Percentiles rank a stretch among this genome's conserved stretches.
These are phyloP conservation scores for Agaricus subrufescens DNA, from an alignment of 768 basidiomycete species.

Conservation along the genomic window DNA sequence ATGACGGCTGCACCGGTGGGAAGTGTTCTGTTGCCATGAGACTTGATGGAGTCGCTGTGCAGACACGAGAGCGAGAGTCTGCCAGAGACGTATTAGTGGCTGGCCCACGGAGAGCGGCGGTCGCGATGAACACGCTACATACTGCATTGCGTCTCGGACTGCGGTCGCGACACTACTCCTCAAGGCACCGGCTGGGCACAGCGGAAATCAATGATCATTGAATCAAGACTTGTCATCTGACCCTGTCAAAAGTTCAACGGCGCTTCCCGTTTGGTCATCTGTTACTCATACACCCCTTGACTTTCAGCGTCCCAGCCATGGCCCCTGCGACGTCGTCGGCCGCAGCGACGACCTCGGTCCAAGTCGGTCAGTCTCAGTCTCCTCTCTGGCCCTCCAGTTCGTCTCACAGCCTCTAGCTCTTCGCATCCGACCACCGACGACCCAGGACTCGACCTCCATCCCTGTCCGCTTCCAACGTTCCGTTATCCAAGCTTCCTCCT, in stretches of 20 bases:
- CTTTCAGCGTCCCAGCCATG: constrained; percentile 50
- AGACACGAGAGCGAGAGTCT: too few relatives aligned
- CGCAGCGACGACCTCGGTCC: constrained; percentile 79
- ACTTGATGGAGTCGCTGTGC: constrained; percentile 1
- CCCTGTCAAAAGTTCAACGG: constrained; percentile 24
- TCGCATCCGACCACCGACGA: constrained; percentile 84
- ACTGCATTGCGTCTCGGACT: too few relatives aligned
- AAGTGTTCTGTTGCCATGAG: constrained; percentile 10
- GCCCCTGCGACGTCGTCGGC: constrained; percentile 69
- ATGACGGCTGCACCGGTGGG: background rate
- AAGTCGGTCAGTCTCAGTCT: constrained; percentile 74
- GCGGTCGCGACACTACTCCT: too few relatives aligned
- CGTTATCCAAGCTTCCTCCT: constrained; percentile 73
- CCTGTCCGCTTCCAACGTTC: constrained; percentile 92
- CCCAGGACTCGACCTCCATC: constrained; percentile 79
- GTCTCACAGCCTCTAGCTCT: constrained; percentile 47
- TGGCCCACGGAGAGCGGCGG: too few relatives aligned
- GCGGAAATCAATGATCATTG: background rate
- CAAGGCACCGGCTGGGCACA: background rate
- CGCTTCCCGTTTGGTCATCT: constrained; percentile 31
- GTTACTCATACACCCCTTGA: constrained; percentile 20
- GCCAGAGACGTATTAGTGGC: too few relatives aligned
- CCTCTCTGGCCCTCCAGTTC: background rate
- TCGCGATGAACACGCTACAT: too few relatives aligned
- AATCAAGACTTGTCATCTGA: constrained; percentile 8